These are phyloP conservation scores for Naganishia sp. DNA, from an alignment of 1,284 basidiomycete species.

Conservation along the genomic window DNA sequence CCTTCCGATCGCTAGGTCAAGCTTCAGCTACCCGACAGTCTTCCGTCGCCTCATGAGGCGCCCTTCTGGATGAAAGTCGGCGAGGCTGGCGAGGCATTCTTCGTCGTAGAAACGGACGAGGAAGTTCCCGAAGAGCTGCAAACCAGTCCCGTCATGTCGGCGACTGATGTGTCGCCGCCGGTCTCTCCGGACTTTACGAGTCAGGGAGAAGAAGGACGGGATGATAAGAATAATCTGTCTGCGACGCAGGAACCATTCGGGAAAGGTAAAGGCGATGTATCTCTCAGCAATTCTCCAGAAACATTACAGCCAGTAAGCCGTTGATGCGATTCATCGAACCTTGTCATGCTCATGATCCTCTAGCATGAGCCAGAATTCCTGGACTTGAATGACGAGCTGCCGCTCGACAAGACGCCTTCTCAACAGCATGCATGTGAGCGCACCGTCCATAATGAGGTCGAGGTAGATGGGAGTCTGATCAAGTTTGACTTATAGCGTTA, in stretches of 20 bases:
- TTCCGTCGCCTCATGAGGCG: slow-evolving; percentile 50
- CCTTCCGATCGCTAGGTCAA: slow-evolving; percentile 63
- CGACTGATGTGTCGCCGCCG: slow-evolving; percentile 44
- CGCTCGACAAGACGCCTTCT: neutral
- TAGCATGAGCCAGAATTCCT: slow-evolving; percentile 48
- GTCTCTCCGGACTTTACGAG: slow-evolving; percentile 28
- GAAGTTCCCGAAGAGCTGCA: slow-evolving; percentile 91
- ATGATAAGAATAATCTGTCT: slow-evolving; percentile 1
- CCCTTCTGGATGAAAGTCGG: slow-evolving; percentile 99
- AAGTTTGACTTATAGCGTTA: neutral
- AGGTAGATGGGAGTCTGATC: neutral
- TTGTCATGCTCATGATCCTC: neutral
- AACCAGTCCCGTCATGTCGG: slow-evolving; percentile 79
- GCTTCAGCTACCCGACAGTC: slow-evolving; percentile 63
- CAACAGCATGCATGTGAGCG: slow-evolving; percentile 11
- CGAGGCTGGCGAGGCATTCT: slow-evolving; percentile 98
- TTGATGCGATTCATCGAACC: no score
- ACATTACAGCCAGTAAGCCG: slow-evolving; percentile 1
- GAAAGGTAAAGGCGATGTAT: slow-evolving; percentile 12
- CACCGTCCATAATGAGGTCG: neutral
- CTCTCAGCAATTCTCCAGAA: neutral
- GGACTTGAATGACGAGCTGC: slow-evolving; percentile 47
- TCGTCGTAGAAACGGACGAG: slow-evolving; percentile 94
- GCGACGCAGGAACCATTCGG: slow-evolving; percentile 51
- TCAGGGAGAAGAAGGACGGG: neutral